Evolutionary conservation across 1,139 yeast species (phyloP).

Genomic region (Groenewaldozyma sp.): DNA sequence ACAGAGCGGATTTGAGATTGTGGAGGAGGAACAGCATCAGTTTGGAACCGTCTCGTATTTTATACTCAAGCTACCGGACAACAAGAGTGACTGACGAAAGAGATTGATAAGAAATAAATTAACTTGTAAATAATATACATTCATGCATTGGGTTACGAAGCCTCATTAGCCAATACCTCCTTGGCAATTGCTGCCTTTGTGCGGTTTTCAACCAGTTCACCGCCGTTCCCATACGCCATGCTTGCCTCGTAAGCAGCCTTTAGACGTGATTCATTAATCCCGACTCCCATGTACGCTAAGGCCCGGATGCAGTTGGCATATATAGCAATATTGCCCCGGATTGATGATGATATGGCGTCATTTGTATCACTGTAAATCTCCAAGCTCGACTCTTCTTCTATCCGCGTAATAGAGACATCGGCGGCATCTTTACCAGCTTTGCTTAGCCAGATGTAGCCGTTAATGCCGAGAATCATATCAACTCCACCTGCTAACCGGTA

Average conservation of each 20-base stretch:
- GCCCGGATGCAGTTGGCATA: constrained; percentile 80
- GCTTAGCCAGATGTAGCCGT: constrained; percentile 89
- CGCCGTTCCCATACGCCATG: constrained; percentile 64
- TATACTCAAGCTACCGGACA: constrained; percentile 19
- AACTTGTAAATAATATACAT: constrained; percentile 2
- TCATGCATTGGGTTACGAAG: neutral
- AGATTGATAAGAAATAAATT: too few species aligned
- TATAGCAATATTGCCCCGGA: constrained; percentile 69
- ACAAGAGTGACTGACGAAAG: neutral
- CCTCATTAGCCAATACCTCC: constrained; percentile 46
- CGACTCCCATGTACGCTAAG: constrained; percentile 70
- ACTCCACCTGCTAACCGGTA: constrained; percentile 86
- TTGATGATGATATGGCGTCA: constrained; percentile 53
- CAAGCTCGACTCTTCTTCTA: constrained; percentile 93
- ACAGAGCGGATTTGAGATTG: constrained; percentile 74
- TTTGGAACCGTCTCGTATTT: constrained; percentile 69
- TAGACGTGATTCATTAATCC: constrained; percentile 74
- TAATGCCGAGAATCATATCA: constrained; percentile 82
- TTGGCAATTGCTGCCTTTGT: constrained; percentile 65
- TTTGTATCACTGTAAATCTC: constrained; percentile 90
- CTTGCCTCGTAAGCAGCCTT: constrained; percentile 84
- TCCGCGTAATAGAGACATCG: constrained; percentile 61
- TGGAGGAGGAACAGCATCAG: constrained; percentile 71
- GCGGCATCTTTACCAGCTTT: constrained; percentile 45
- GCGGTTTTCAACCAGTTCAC: constrained; percentile 64